These are phyloP conservation scores for Blechomonas ayalai DNA, from an alignment of 208 protist genomes.

Conservation along the genomic window DNA sequence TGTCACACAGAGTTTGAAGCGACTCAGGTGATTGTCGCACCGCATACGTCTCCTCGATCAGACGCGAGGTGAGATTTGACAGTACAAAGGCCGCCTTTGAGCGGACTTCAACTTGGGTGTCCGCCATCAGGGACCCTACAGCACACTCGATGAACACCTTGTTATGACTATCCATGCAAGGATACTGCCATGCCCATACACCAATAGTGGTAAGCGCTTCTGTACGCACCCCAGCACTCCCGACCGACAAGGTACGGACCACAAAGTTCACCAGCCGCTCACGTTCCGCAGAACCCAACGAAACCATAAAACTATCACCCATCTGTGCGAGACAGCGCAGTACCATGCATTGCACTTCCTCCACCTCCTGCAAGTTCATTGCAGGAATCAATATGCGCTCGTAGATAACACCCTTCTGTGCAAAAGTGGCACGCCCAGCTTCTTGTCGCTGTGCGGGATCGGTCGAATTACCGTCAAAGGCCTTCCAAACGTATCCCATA, in stretches of 20 bases:
- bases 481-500: conserved; percentile 76
- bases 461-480: conserved; percentile 68
- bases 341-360: conserved; percentile 30
- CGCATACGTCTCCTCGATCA: conserved; percentile 7
- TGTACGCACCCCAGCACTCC: conserved; percentile 32
- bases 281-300: conserved; percentile 5
- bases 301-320: conserved; percentile 41
- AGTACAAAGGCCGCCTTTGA: conserved; percentile 75
- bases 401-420: conserved; percentile 39
- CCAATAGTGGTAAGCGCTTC: conserved; percentile 71
- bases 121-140: conserved; percentile 22
- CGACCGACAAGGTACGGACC: conserved; percentile 16
- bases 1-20: conserved; percentile 38
- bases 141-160: conserved; percentile 36
- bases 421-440: conserved; percentile 30
- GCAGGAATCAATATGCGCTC: background rate
- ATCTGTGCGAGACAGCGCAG: conserved; percentile 78
- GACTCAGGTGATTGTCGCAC: conserved; percentile 16
- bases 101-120: conserved; percentile 37
- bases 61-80: conserved; percentile 52
- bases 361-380: conserved; percentile 5
- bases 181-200: conserved; percentile 80
- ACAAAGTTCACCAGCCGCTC: conserved; percentile 32
- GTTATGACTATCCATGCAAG: conserved; percentile 25
- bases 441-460: conserved; percentile 40